Percentiles rank a stretch among this genome's conserved stretches.
These are phyloP conservation scores for Jacaranda copaia DNA, from an alignment of 257 asterid genomes.

Conservation along the genomic window DNA sequence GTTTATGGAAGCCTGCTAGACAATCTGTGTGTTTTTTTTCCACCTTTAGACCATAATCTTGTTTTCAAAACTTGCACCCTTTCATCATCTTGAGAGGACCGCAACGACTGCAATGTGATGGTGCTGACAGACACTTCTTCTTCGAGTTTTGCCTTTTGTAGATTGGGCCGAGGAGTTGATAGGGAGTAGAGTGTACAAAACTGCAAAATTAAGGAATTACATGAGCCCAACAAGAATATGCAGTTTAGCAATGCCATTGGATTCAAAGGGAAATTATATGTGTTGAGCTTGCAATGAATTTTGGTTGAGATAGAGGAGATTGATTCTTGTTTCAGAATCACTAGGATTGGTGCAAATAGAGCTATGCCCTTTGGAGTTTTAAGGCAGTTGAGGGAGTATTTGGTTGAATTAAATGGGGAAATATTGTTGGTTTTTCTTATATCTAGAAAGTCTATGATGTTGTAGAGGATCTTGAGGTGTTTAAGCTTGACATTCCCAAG, in stretches of 20 bases:
- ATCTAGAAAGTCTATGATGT: neutral
- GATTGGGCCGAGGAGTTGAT: neutral
- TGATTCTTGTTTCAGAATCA: slow-evolving; percentile 36
- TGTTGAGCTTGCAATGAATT: slow-evolving; percentile 39
- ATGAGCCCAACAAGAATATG: slow-evolving; percentile 32
- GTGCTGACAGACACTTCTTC: slow-evolving; percentile 6
- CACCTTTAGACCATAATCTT: neutral
- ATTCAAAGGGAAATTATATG: slow-evolving; percentile 43
- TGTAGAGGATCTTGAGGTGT: slow-evolving; percentile 50
- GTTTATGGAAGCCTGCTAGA: slow-evolving; percentile 8
- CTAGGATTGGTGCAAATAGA: slow-evolving; percentile 30
- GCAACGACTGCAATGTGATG: neutral
- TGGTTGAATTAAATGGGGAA: slow-evolving; percentile 44
- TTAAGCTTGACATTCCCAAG: slow-evolving; percentile 15
- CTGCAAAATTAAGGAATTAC: slow-evolving; percentile 29
- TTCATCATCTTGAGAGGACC: neutral
- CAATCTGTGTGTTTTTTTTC: too few relatives aligned
- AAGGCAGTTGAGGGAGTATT: slow-evolving; percentile 39
- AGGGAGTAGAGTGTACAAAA: neutral
- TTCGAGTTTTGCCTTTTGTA: slow-evolving; percentile 6
- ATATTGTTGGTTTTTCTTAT: slow-evolving; percentile 40
- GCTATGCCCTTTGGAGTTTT: slow-evolving; percentile 44
- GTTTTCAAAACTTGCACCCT: slow-evolving; percentile 26
- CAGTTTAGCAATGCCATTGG: slow-evolving; percentile 40
- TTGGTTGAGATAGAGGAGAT: slow-evolving; percentile 34